Base-by-base conservation (phyloP, 1,139 yeast species). In the Wickerhamiella pararugosa region DNA sequence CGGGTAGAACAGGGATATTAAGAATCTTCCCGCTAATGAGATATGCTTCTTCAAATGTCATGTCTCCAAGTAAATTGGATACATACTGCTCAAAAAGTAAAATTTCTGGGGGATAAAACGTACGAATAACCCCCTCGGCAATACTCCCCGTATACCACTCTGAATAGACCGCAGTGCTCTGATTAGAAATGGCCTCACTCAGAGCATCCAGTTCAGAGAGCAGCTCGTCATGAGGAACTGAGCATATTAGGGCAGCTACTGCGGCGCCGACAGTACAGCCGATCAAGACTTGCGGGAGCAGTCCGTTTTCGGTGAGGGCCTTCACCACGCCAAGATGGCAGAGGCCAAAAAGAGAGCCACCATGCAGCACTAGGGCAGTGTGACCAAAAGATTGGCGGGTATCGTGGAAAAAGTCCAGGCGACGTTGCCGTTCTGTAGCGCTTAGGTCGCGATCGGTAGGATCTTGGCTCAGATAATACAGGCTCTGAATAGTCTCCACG, bases 211-310 rank as follows among this genome's bases (percentile, higher is more conserved):
- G 63, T 47, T 41, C 64, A 47, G 35, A 51, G 33, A 45, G 52
- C 8, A 74, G 64, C 49, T 79, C 80, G 26, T 69, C 64, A 49
- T 76, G 75, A 2, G 67, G 63, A 44, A 80, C 64, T 6, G 84
- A 73, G 53, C 96, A 83, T 1, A 81, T 83, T 38, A 84, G 63
- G 0, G 94, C 76, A 0, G 94, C 97, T 25, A 86, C 90, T 1
- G 90, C 79, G 0, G 97, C 93, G 1, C 97, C 97, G 45, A 84
- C 84, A 0, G 95, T 92, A 47, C 90, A 80, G 0, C 97, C 97
- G n/a, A 92, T 82, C 32, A 90, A 74, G 4, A 90, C 81, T 40
- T 80, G 63, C 0, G 98, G 98, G 41, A 87, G 64, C 32, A 87
- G 62, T 0, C 84, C 79, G 48, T 79, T 76, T 50, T 72, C 70